Evolutionary conservation across 148 eudicot species (phyloP), one percentile per base, ranked within the genome.

Genomic region (Arctostaphylos glauca): DNA sequence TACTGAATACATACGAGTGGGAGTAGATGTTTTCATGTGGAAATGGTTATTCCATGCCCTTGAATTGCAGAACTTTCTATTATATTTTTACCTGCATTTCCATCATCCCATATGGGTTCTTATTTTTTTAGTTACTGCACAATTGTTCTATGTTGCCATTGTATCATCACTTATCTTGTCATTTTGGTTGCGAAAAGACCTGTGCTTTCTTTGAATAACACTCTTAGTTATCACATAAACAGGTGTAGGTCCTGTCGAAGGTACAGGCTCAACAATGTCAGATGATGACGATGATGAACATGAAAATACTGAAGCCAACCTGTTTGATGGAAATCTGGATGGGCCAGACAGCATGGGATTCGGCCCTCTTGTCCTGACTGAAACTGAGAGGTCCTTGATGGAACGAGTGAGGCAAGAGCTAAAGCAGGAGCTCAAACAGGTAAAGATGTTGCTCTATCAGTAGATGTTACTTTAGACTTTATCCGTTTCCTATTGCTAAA

Each of bases 191-290:
- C 9, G 9, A 43, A 43, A 70, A 70, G 49, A 70, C 48, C 49
- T 43, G 19, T 41, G 48, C 47, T 70, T 16, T 70, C 74, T 70
- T 70, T 66, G 18, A 5, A 66, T 31, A 66, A 66, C 16, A 12
- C 71, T 66, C 12, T 25, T 4, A 25, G 43, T 66, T 12, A 25
- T 25, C 71, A 5, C 85, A 84, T 81, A 88, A 84, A 81, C 90
- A 94, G 98, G 98, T 64, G 95, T 91, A 23, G 86, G 96, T 52
- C 96, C 96, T 47, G 96, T 93, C 23, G 98, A 94, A 87, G 98
- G 98, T 53, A 92, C 98, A 41, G 98, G 98, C 31, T 97, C 98
- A 43, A 94, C 98, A 47, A 95, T 95, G 98, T 95, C 98, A 6
- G 98, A 95, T 81, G 98, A 95, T 41, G 98, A 95, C 3, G 94